Evolutionary conservation across 345 rosid genomes (phyloP), one percentile per base, ranked within the genome.

Genomic region (Citrus trifoliata): DNA sequence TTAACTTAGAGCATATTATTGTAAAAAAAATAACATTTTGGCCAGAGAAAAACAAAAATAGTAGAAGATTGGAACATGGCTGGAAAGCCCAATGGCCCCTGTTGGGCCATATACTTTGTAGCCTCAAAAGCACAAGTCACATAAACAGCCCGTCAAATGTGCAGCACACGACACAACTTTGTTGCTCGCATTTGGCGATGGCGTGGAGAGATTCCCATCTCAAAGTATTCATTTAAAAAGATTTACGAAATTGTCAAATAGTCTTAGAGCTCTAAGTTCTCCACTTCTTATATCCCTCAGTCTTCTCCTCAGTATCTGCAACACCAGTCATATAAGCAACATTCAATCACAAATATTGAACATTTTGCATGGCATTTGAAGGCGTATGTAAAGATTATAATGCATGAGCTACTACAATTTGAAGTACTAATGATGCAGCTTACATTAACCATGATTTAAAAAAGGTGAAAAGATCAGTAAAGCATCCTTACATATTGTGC

Each of bases 281-380:
- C 99, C 98, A 56, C 90, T 96, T 73, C 95, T 88, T 48, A 93
- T 86, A 84, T 96, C 95, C 83, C 95, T 84, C 74, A 93, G 76
- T 84, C 93, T 90, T 80, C 97, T 91, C 76, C 98, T 87, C 85
- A 96, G 85, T 76, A 95, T 90, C 99, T 93, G 92, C 78, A 84
- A 72, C 73, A 67, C 71, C 73, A 80, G 8, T 65, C 30, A 64
- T 1, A 55, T 12, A 5, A 48, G 18, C 2, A 35, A 46, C 33
- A 56, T 38, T 5, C 24, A 55, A 63, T 7, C 22, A 53, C 22
- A 13, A 38, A 58, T 12, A 24, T 61, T 10, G 46, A 10, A 22
- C 21, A 55, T 19, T 32, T 21, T 53, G 24, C 63, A 61, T 10
- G 14, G 65, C 53, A 12, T 56, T 58, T 13, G 37, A 40, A 25